Base-by-base conservation (phyloP, 495 filamentous ascomycete species). In the Aspergillus biplanus region DNA sequence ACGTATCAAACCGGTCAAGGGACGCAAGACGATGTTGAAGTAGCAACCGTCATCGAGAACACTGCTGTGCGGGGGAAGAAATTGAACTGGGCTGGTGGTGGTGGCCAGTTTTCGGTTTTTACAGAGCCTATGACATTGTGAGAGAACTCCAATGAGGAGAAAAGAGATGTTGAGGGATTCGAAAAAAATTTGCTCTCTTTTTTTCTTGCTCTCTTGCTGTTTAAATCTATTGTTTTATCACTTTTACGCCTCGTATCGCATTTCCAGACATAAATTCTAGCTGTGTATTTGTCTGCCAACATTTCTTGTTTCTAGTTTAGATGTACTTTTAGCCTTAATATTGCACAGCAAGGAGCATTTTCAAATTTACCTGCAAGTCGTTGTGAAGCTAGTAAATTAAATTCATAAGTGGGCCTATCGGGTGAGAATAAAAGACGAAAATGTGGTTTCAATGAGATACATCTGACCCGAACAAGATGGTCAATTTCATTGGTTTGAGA, bases 1-100 rank as follows among this genome's bases (percentile, higher is more conserved):
- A 86, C 82, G 18, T 88, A 87, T 66, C 87, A 89, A 71, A 86
- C 84, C 15, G 87, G 87, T 6, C 82, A 82, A 63, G 86, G 83
- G 13, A 81, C 75, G 9, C 74, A 80, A 53, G 85, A 87, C 58
- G 86, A 88, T 59, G 79, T 88, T 21, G 75, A 82, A 56, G 74
- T 82, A 31, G 83, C 87, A 12, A 87, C 85, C 5, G 58, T 82
- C 42, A 82, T 89, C 59, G 80, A 86, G 53, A 87, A 86, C 68
- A 87, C 81, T 33, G 85, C 86, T 50, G 75, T 84, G n/a, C 74
- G 80, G 21, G 83, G 80, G 4, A 81, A 80, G 71, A 76, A 78
- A 60, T 65, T 89, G 8, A 83, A 78, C 59, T 87, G 82, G 78
- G 83, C 84, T 54, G 85, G 85, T 52, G 80, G 83, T 27, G 87